Evolutionary conservation across 306 rosid genomes (phyloP), one percentile per base, ranked within the genome.

Genomic region (Cicer chorassanicum): DNA sequence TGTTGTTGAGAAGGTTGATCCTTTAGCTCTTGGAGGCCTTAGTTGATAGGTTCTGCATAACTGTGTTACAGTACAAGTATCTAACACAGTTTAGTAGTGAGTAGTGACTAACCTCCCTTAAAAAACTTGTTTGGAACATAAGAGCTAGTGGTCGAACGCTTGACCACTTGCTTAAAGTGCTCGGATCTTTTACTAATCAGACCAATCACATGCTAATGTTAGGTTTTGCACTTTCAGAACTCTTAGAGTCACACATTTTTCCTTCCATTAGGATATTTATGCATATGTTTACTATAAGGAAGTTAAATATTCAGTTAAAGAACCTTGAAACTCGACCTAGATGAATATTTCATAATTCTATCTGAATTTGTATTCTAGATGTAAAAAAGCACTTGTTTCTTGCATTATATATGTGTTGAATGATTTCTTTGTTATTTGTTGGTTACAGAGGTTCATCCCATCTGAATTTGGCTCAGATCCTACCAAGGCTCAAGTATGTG

Each of bases 391-490:
- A 45, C 63, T 6, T 10, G 46, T 53, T 42, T 11, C 60, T 48
- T 56, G 24, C 16, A 49, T 54, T 44, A 9, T 56, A 57, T 43
- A 53, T 36, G 54, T 60, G 74, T 21, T 67, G 15, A 68, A 29
- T 73, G 74, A 73, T 62, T 36, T 8, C 4, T 29, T 71, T 71
- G 18, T 50, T 80, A 19, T 34, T 60, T 77, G 65, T 68, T 56
- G 64, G 13, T 3, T 72, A 73, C 87, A 91, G 93, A 88, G 92
- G 78, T 92, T 93, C 62, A 69, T 89, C 68, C 95, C 93, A 13
- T 83, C 96, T 18, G 96, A 93, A 79, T 93, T 90, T 75, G 98
- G 98, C 62, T 63, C 83, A 46, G 98, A 93, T 72, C 90, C 95
- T 9, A 88, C 82, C 51, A 84, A 64, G 81, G 90, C 84, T 75